Evolutionary conservation across 768 basidiomycete genomes (phyloP).

Genomic region (Termitomyces sp.): DNA sequence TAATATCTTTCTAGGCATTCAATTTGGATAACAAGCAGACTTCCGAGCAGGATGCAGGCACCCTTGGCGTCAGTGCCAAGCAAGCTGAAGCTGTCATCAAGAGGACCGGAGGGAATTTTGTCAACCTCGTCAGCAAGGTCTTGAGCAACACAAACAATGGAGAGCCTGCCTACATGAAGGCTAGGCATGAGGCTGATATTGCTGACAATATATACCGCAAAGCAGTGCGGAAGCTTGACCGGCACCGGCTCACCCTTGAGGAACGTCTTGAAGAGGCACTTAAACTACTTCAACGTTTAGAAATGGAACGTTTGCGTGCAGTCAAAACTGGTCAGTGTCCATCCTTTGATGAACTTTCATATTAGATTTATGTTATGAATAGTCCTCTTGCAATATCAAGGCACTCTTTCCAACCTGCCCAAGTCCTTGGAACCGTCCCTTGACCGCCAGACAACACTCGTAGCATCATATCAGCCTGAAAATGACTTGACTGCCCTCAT

Average conservation of each 20-base stretch:
- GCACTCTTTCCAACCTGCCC: constrained; percentile 68
- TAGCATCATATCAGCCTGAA: constrained; percentile 85
- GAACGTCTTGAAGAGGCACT: constrained; percentile 81
- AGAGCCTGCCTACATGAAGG: constrained; percentile 66
- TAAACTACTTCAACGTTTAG: constrained; percentile 80
- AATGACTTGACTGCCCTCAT: constrained; percentile 82
- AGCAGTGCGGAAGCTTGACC: constrained; percentile 76
- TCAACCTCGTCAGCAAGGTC: constrained; percentile 70
- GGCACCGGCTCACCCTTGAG: constrained; percentile 81
- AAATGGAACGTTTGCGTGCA: constrained; percentile 74
- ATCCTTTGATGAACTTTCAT: neutral
- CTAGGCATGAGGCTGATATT: constrained; percentile 73
- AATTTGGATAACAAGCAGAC: constrained; percentile 38
- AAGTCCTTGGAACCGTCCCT: constrained; percentile 58
- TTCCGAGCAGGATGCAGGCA: constrained; percentile 14
- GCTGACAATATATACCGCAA: constrained; percentile 79
- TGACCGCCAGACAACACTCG: constrained; percentile 67
- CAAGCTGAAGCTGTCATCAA: constrained; percentile 55
- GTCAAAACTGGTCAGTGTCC: constrained; percentile 74
- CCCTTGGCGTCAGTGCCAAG: constrained; percentile 20
- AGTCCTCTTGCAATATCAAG: constrained; percentile 87
- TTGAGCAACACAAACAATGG: constrained; percentile 42
- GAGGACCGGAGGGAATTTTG: constrained; percentile 57
- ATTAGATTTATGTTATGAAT: neutral
- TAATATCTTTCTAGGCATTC: constrained; percentile 44